Base-by-base conservation (phyloP, 2,329 filamentous ascomycete species). In the Fusarium sororula region DNA sequence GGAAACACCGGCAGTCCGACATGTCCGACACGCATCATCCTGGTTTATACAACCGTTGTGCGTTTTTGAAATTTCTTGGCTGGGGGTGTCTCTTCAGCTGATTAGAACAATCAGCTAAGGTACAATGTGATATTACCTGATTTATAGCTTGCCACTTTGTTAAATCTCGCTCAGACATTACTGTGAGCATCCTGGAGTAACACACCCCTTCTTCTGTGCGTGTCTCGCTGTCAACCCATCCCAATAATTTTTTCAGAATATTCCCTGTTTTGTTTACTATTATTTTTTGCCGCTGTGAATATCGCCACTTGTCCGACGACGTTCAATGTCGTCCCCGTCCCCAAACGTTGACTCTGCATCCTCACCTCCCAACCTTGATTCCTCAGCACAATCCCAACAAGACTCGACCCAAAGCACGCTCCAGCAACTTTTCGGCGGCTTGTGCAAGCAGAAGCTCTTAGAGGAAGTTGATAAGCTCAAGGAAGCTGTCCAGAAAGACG, bases 381-480 rank as follows among this genome's bases (percentile, higher is more conserved):
- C 42, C 47, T 66, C 63, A 28, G 20, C 70, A 47, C 69, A 70
- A 62, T 38, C 62, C 53, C 47, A 65, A 39, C 63, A 70, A 66
- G 53, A 74, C 44, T 54, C 68, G 24, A 53, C 66, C 32, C 72
- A 73, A 59, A 73, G 63, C 54, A 63, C 63, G 14, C 77, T 78
- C 39, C 69, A 74, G 53, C 53, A 79, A 63, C 74, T 79, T 32
- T 70, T 79, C 24, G 66, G 75, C 44, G 55, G 59, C 30, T 26
- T 73, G 30, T 78, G 72, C 64, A 77, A 79, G 55, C 69, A 78
- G 26, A 69, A 75, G 35, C 73, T 79, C 50, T 56, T 78, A 28
- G 66, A 74, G 28, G 76, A 79, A 68, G 70, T 78, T 51, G 77
- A 78, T 39, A 79, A 75, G 37, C 74, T 79, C 73, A 79, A 78